Evolutionary conservation across 805 yeast species (phyloP).

Genomic region (Geotrichum ghanense): DNA sequence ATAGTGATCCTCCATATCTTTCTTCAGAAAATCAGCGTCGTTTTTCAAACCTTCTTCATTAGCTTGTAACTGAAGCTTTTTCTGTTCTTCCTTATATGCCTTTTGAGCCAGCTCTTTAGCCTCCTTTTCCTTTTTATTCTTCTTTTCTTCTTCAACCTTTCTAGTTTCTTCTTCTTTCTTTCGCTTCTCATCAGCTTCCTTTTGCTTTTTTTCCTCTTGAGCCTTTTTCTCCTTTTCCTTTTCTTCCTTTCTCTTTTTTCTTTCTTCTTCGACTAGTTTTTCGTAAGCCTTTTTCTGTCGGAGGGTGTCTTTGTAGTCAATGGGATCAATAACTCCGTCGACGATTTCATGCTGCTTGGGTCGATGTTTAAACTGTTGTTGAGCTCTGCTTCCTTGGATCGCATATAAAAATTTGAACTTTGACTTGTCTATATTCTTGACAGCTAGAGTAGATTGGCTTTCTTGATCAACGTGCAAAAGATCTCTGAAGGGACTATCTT

Average conservation of each 20-base stretch:
- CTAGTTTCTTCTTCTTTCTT: not conserved
- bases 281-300: not conserved
- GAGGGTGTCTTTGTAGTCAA: not conserved
- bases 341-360: not conserved
- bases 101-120: constrained; percentile 10
- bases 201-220: constrained; percentile 13
- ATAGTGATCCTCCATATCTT: not conserved
- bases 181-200: constrained; percentile 5
- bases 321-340: constrained; percentile 1
- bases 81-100: not conserved
- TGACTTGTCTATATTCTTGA: not conserved
- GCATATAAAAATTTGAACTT: not conserved
- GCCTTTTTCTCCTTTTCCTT: constrained; percentile 11
- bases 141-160: constrained; percentile 2
- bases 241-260: constrained; percentile 7
- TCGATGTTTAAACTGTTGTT: not conserved
- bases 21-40: not conserved
- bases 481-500: not conserved
- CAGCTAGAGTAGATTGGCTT: not conserved
- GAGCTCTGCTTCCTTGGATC: not conserved
- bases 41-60: constrained; percentile 1
- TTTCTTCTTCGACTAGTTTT: constrained; percentile 10
- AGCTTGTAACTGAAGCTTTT: not conserved
- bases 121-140: constrained; percentile 3
- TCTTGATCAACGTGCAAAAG: not conserved